Evolutionary conservation across 345 rosid genomes (phyloP).

Genomic region (Kernera saxatilis): DNA sequence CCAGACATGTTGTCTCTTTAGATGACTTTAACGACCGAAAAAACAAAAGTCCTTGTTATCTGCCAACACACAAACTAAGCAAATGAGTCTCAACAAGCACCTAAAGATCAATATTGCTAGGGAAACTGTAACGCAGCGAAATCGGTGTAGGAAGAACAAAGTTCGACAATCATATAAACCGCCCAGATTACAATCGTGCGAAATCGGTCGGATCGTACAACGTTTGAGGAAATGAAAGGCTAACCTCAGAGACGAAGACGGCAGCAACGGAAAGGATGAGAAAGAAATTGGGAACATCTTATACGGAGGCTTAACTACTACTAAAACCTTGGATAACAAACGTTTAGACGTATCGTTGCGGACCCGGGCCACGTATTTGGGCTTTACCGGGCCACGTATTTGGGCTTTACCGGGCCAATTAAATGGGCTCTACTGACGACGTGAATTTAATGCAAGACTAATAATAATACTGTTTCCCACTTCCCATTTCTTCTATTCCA

Average conservation of each 20-base stretch:
- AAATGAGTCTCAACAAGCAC: not conserved
- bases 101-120: not conserved
- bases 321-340: slow-evolving; percentile 16
- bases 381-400: not conserved
- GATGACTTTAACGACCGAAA: not conserved
- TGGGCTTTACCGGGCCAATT: not conserved
- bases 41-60: not conserved
- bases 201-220: not conserved
- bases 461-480: not conserved
- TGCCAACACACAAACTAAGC: not conserved
- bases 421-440: not conserved
- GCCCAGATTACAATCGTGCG: not conserved
- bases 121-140: not conserved
- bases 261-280: slow-evolving; percentile 22
- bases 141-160: not conserved
- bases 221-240: not conserved
- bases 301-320: not conserved
- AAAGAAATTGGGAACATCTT: not conserved
- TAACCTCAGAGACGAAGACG: slow-evolving; percentile 29
- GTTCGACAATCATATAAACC: not conserved
- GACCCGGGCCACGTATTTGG: not conserved
- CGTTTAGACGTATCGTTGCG: not conserved
- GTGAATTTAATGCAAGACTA: not conserved
- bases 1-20: slow-evolving; percentile 26
- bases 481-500: not conserved